A percentile compares a stretch with the other conserved stretches of the same genome.
Evolutionary conservation across 2,329 filamentous ascomycete species (phyloP).

Genomic region (Aspergillus pseudoglaucus): DNA sequence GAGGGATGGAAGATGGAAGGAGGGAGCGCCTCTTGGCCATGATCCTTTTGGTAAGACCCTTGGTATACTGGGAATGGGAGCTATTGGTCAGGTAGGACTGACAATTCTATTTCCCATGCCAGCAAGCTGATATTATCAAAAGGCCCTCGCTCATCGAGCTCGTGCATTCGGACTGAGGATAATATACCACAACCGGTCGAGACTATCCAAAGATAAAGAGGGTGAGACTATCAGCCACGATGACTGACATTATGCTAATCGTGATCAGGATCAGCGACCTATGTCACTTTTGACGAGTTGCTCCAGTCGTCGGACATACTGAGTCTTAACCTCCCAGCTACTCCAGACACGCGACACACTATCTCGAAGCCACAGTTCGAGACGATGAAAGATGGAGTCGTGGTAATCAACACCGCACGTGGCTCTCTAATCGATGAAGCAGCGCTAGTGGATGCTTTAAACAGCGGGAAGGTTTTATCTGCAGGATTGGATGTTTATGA

Average conservation of each 20-base stretch:
- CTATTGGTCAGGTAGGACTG: not conserved
- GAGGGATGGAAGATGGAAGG: not conserved
- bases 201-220: too few species aligned
- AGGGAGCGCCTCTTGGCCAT: too few species aligned
- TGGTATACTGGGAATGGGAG: not conserved
- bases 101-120: too few species aligned
- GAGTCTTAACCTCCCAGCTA: not conserved
- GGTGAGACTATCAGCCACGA: too few species aligned
- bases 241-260: too few species aligned
- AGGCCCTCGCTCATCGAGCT: too few species aligned
- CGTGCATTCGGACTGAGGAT: too few species aligned
- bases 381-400: slow-evolving; percentile 29
- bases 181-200: too few species aligned
- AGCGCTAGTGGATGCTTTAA: not conserved
- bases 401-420: slow-evolving; percentile 31
- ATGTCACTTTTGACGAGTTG: not conserved
- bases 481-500: not conserved
- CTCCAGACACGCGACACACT: not conserved
- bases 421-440: slow-evolving; percentile 20
- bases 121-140: too few species aligned
- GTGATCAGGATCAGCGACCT: too few species aligned
- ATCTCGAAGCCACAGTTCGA: not conserved
- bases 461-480: not conserved
- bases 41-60: not conserved
- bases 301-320: not conserved